A percentile compares a stretch with the other conserved stretches of the same genome.
These are phyloP conservation scores for Westerdykella ornata DNA, from an alignment of 2,329 filamentous ascomycete genomes.

Conservation along the genomic window DNA sequence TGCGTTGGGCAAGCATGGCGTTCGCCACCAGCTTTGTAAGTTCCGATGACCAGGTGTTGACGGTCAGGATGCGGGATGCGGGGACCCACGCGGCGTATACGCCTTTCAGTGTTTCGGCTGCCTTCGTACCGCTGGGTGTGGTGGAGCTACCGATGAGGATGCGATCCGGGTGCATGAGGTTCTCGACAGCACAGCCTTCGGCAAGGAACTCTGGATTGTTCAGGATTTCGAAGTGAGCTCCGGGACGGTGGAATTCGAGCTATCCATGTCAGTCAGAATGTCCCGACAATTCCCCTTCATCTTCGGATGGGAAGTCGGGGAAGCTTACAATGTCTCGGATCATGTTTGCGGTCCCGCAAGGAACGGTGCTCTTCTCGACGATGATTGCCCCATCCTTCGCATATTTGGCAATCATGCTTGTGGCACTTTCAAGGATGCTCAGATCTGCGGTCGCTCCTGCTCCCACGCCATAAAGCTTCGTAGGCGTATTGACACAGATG, in stretches of 20 bases:
- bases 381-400: conserved; percentile 64
- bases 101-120: conserved; percentile 56
- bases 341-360: conserved; percentile 64
- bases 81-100: conserved; percentile 69
- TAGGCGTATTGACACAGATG: conserved; percentile 72
- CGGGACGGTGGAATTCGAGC: conserved; percentile 51
- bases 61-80: conserved; percentile 59
- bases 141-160: conserved; percentile 66
- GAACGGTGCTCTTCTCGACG: conserved; percentile 77
- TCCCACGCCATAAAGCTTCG: conserved; percentile 63
- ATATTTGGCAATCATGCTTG: conserved; percentile 58
- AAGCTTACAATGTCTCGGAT: conserved; percentile 59
- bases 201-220: conserved; percentile 79
- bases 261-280: neutral
- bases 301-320: neutral
- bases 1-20: conserved; percentile 71
- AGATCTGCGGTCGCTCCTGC: conserved; percentile 67
- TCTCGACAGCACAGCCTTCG: conserved; percentile 66
- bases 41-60: conserved; percentile 72
- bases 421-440: conserved; percentile 63
- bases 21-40: conserved; percentile 74
- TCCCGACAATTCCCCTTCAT: conserved; percentile 40
- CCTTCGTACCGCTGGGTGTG: conserved; percentile 54
- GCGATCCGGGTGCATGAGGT: conserved; percentile 64
- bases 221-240: conserved; percentile 64